These are phyloP conservation scores for Gynochthodes officinalis DNA, from an alignment of 257 asterid genomes.

Conservation along the genomic window DNA sequence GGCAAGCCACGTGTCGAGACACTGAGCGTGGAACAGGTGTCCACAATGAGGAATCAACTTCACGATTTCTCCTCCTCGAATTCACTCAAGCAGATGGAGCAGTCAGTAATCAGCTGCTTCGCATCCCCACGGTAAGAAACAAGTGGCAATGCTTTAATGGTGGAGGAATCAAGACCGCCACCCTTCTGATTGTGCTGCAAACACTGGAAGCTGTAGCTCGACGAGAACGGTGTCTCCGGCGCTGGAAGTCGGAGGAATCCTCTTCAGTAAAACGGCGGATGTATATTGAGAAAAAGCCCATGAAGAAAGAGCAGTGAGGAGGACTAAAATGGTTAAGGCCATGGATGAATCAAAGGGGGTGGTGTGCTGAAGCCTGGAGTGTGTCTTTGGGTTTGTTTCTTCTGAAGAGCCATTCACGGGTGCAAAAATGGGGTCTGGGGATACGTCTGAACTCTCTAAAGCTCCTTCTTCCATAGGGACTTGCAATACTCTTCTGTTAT, in stretches of 20 bases:
- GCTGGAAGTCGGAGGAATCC: conserved; percentile 10
- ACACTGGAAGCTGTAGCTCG: not conserved
- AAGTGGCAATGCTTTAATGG: conserved; percentile 45
- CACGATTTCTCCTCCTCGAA: conserved; percentile 49
- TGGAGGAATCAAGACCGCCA: conserved; percentile 44
- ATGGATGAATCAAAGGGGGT: conserved; percentile 54
- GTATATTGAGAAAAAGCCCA: conserved; percentile 62
- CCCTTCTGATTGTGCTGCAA: conserved; percentile 21
- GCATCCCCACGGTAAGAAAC: conserved; percentile 42
- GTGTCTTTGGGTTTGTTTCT: conserved; percentile 1
- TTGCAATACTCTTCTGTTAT: conserved; percentile 2
- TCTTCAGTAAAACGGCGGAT: conserved; percentile 52
- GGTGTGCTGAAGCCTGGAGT: conserved; percentile 14
- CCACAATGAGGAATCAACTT: conserved; percentile 66
- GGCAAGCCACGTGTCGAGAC: conserved; percentile 77
- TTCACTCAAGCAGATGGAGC: conserved; percentile 68
- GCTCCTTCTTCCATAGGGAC: not conserved
- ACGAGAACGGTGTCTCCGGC: conserved; percentile 18
- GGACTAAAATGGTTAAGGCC: conserved; percentile 51
- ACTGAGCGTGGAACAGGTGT: conserved; percentile 73
- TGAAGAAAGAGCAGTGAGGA: conserved; percentile 58
- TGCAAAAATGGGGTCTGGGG: conserved; percentile 1
- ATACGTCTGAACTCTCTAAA: not conserved
- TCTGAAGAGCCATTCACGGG: conserved; percentile 6
- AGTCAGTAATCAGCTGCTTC: conserved; percentile 52